phyloP scores from a whole-genome alignment of 2,329 filamentous ascomycete species.

The Botrytis byssoidea region DNA sequence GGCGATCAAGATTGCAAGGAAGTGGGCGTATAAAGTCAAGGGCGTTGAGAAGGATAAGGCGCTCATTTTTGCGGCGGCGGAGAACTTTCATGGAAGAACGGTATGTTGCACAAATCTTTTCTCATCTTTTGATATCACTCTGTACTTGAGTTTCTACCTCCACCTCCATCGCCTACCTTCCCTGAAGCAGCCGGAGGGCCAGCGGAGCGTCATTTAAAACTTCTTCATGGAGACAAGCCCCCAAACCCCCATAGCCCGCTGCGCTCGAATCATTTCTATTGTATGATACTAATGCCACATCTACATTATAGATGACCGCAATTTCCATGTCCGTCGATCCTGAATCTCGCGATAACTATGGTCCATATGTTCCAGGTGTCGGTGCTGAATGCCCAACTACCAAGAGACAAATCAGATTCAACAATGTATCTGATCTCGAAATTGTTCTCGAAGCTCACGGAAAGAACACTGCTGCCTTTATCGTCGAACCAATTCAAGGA shows the following conservation, averaged over 20 bases:
- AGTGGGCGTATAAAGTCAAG: conserved; percentile 98
- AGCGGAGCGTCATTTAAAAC: conserved; percentile 1
- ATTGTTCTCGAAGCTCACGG: conserved; percentile 77
- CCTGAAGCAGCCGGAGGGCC: background rate
- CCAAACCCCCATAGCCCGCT: conserved; percentile 10
- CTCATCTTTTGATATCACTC: background rate
- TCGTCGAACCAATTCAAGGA: conserved; percentile 95
- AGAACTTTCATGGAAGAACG: conserved; percentile 96
- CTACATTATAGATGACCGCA: conserved; percentile 64
- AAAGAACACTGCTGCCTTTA: conserved; percentile 83
- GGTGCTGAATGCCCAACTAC: conserved; percentile 75
- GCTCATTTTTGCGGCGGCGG: conserved; percentile 75
- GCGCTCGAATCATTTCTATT: background rate
- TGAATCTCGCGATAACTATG: conserved; percentile 92
- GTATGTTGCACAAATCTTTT: conserved; percentile 50
- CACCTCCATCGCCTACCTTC: background rate
- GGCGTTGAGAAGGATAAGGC: conserved; percentile 82
- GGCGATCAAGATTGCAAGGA: conserved; percentile 90
- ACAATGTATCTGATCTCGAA: conserved; percentile 78
- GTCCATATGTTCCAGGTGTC: conserved; percentile 88
- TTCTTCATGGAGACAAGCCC: background rate
- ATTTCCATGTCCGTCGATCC: conserved; percentile 95
- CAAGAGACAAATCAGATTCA: conserved; percentile 77
- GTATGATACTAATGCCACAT: conserved; percentile 9
- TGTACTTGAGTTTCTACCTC: background rate